Base-by-base conservation (phyloP, 352 stramenopile species). In the Phytophthora foliorum region DNA sequence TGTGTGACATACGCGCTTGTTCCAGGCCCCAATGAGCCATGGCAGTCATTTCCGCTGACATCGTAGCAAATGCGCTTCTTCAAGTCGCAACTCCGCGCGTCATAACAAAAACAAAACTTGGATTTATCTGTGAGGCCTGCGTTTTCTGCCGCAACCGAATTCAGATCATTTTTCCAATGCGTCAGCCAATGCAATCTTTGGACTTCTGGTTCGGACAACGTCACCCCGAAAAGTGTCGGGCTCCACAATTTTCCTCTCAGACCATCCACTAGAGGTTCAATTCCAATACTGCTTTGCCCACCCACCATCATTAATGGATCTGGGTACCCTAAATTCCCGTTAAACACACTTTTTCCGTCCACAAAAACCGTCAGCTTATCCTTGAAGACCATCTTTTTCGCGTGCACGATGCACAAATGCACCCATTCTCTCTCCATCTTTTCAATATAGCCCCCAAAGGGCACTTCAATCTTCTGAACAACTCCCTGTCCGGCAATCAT, bases 351-450 rank as follows among this genome's bases (percentile, higher is more conserved):
- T 13, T 72, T 75, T 1, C 86, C 87, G 48, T 96, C 75, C n/a
- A 89, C 66, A 59, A 77, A 95, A 27, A 96, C 78, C 0, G 71
- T 78, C 10, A 95, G 34, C 63, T 96, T 96, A 72, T 95, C 89
- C 62, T 93, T 95, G 71, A 95, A 96, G 11, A 96, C 83, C 83
- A 96, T 94, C 53, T 94, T 96, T 67, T 94, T 95, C 2, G 84
- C 75, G 61, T 96, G 89, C 1, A 94, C 86, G 48, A 96, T 73
- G 54, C 82, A 92, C 32, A 96, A 44, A 49, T 94, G 86, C 1
- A 89, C 76, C 89, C 87, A 96, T 13, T 66, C 48, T 22, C 46
- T 59, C 56, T 90, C 63, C 78, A 94, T 90, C 31, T 79, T 75
- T 0, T 65, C 60, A 25, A 86, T 65, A 38, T 68, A 76, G 2